These are phyloP conservation scores for Evansstolkia leycettana DNA, from an alignment of 495 filamentous ascomycete genomes.

Conservation along the genomic window DNA sequence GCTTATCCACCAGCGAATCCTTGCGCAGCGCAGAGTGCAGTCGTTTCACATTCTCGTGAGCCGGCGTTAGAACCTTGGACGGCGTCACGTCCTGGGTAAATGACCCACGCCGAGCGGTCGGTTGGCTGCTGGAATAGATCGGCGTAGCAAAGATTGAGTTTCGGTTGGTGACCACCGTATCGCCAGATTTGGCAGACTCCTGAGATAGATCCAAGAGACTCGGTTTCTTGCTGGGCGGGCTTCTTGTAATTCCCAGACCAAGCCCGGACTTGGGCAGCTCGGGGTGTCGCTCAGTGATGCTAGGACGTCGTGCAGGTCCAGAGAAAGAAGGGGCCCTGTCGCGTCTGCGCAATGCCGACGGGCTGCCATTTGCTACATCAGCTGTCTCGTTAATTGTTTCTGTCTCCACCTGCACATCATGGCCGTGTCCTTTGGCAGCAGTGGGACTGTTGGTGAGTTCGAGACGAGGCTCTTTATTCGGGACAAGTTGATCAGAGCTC, in stretches of 20 bases:
- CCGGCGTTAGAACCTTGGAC: slow-evolving; percentile 3
- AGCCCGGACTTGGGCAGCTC: slow-evolving; percentile 10
- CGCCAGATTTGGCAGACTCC: slow-evolving; percentile 2
- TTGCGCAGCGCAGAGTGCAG: slow-evolving; percentile 16
- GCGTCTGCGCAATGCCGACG: slow-evolving; percentile 5
- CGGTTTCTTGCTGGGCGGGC: slow-evolving; percentile 10
- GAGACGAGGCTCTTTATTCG: slow-evolving; percentile 19
- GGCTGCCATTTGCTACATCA: slow-evolving; percentile 5
- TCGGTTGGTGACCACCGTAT: neutral
- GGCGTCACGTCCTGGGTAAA: slow-evolving; percentile 6
- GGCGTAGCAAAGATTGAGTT: slow-evolving; percentile 1
- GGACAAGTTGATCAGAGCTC: slow-evolving; percentile 6
- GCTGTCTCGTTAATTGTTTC: neutral
- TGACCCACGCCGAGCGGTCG: neutral
- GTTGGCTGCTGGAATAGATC: slow-evolving; percentile 2
- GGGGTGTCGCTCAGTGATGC: slow-evolving; percentile 5
- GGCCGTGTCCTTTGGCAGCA: neutral
- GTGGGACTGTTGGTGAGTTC: slow-evolving; percentile 1
- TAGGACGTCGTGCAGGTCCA: slow-evolving; percentile 9
- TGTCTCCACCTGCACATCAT: neutral
- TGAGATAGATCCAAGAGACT: slow-evolving; percentile 3
- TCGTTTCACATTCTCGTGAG: slow-evolving; percentile 6
- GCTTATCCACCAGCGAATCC: slow-evolving; percentile 6
- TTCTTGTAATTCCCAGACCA: slow-evolving; percentile 20
- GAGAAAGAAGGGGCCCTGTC: slow-evolving; percentile 13